Conservation (phyloP, 2,329 filamentous ascomycete species). For the Parafenestella ontariensis region DNA sequence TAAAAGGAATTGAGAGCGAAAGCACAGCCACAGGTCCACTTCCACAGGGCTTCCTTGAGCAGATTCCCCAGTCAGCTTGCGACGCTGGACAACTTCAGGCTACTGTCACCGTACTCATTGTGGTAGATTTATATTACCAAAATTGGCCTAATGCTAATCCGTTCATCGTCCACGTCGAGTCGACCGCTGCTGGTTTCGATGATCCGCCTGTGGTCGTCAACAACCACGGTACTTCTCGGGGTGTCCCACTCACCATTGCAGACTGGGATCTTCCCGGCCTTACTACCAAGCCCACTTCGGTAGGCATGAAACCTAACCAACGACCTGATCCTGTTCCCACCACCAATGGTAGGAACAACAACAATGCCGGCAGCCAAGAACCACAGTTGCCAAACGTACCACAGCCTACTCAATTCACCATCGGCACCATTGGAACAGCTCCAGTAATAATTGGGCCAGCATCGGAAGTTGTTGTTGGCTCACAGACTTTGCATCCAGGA, state of each 20-base stretch:
- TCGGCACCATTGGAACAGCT: constrained; percentile 34
- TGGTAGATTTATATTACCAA: constrained; percentile 50
- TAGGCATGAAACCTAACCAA: constrained; percentile 3
- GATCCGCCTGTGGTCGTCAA: constrained; percentile 19
- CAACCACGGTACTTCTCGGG: constrained; percentile 9
- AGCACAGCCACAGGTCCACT: constrained; percentile 39
- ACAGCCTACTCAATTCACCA: constrained; percentile 22
- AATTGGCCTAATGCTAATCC: constrained; percentile 21
- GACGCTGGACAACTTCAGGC: constrained; percentile 48
- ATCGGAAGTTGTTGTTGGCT: constrained; percentile 42
- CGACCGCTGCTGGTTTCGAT: constrained; percentile 35
- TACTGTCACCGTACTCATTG: constrained; percentile 51
- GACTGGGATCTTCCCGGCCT: constrained; percentile 18
- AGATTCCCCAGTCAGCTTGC: constrained; percentile 42
- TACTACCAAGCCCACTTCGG: constrained; percentile 6
- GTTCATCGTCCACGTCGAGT: constrained; percentile 40
- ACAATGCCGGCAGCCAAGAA: constrained; percentile 5
- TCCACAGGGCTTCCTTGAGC: constrained; percentile 46
- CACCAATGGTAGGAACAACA: constrained; percentile 7
- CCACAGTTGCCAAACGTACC: constrained; percentile 4
- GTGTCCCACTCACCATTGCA: constrained; percentile 16
- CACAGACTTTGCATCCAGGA: constrained; percentile 46
- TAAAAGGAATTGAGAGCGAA: constrained; percentile 38
- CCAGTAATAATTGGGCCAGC: constrained; percentile 43
- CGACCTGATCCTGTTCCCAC: constrained; percentile 7